phyloP scores from a whole-genome alignment of 179 eudicot species.

The Vitellaria paradoxa region DNA sequence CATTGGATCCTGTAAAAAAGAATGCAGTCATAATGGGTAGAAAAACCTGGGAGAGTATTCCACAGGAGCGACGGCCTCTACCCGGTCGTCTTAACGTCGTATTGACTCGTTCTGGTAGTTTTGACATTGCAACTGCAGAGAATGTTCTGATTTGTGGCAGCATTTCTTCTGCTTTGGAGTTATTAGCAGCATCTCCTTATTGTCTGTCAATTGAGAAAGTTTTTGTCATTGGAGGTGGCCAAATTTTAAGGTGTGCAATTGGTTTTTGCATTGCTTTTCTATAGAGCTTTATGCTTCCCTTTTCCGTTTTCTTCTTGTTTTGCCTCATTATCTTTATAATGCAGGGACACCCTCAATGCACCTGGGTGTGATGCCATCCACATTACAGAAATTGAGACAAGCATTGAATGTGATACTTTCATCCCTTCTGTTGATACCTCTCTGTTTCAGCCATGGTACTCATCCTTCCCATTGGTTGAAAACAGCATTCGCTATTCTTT shows the following conservation, averaged over 20 bases:
- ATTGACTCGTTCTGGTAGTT: constrained; percentile 57
- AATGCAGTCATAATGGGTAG: constrained; percentile 97
- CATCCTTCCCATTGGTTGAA: constrained; percentile 61
- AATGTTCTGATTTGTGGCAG: constrained; percentile 68
- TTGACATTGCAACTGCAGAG: constrained; percentile 42
- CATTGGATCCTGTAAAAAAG: constrained; percentile 61
- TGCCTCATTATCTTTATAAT: constrained; percentile 10
- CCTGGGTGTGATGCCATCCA: constrained; percentile 87
- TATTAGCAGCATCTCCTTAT: constrained; percentile 59
- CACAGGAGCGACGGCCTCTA: constrained; percentile 55
- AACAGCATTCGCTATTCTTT: constrained; percentile 57
- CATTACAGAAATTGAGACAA: constrained; percentile 65
- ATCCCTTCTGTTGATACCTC: constrained; percentile 64
- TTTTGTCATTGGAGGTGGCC: constrained; percentile 85
- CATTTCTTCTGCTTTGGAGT: constrained; percentile 53
- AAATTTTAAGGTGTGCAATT: constrained; percentile 60
- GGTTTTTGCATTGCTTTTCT: constrained; percentile 5
- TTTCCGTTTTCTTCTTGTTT: neutral
- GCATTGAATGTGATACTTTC: constrained; percentile 77
- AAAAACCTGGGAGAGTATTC: constrained; percentile 96
- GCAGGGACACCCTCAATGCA: constrained; percentile 81
- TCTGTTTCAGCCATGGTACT: constrained; percentile 79
- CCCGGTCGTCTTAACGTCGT: constrained; percentile 83
- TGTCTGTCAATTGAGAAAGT: constrained; percentile 58
- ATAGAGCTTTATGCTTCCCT: neutral